Evolutionary conservation across 495 filamentous ascomycete species (phyloP), one percentile per base, ranked within the genome.

Genomic region (Neurospora sp.): DNA sequence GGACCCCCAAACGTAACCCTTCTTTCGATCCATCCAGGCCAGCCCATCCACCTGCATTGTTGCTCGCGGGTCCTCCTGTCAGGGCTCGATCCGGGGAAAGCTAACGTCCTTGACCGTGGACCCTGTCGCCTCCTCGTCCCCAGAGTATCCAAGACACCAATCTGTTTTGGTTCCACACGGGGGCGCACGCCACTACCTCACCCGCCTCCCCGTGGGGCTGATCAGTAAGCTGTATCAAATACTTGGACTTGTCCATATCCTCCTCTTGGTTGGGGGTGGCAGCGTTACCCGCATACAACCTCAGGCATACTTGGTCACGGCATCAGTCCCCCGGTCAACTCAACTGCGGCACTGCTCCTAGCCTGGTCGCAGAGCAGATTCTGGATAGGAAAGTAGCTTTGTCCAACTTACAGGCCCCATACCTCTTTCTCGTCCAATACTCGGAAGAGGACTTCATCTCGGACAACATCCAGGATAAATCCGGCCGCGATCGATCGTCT

Each of bases 381-480:
- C 27, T 37, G 53, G 31, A 66, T 66, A 66, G 53, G 27, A 66
- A 66, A 66, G 53, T 66, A 66, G 53, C 53, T 66, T 66, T 66
- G 53, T 35, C 53, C 12, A 66, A 66, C 53, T 14, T 66, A 66
- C 53, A 35, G 53, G 22, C 35, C 27, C 53, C 53, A 66, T 66
- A 66, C 18, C 22, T 61, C 70, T 20, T 53, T 40, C 31, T 71
- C 20, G 69, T 39, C 66, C 40, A 71, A 20, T 71, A 69, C 31
- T 69, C 70, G 42, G 70, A n/a, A 20, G 14, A 66, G 53, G 53
- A 37, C 53, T 35, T 66, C 14, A 66, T 66, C 53, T 66, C 27
- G 53, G 27, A 66, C 53, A 35, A 66, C 74, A 69, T 74, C 40
- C 72, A 75, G 69, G 73, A 69, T 74, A 73, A 74, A 75, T 71